Percentiles rank a stretch among this genome's conserved stretches.
phyloP scores from a whole-genome alignment of 192 early-diverging fungal species.

The Gonapodya prolifera region DNA sequence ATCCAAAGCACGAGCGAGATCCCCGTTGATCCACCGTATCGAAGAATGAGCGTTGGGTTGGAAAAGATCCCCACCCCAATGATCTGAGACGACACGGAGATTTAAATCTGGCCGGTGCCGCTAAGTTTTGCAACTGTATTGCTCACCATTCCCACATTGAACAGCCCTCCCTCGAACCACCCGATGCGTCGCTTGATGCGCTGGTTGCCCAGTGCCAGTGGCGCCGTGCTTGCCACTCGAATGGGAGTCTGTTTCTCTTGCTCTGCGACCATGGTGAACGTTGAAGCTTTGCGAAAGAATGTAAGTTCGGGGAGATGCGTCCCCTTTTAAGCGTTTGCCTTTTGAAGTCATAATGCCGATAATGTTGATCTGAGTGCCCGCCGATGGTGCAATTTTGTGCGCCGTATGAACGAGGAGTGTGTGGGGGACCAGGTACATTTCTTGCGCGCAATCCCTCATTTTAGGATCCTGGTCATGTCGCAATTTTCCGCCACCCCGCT shows the following conservation, averaged over 20 bases:
- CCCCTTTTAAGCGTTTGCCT: too few species aligned
- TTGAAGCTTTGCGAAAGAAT: too few species aligned
- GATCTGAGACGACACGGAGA: too few species aligned
- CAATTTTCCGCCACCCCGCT: too few species aligned
- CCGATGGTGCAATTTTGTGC: too few species aligned
- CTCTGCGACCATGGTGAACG: neutral
- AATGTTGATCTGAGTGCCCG: too few species aligned
- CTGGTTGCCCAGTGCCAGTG: neutral
- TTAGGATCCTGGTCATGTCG: too few species aligned
- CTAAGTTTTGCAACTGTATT: neutral
- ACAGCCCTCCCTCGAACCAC: neutral
- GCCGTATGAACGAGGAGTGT: too few species aligned
- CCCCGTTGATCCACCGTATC: conserved; percentile 20
- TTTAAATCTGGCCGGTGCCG: neutral
- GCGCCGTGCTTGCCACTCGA: neutral
- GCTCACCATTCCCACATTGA: neutral
- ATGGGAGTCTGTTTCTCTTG: neutral
- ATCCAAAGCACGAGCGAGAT: conserved; percentile 28
- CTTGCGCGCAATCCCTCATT: too few species aligned
- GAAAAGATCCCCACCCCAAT: conserved; percentile 31
- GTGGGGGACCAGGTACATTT: too few species aligned
- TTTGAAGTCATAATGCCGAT: too few species aligned
- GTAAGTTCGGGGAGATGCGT: too few species aligned
- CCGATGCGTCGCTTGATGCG: conserved; percentile 2
- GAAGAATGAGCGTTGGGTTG: conserved; percentile 21